Percentiles rank a stretch among this genome's conserved stretches.
phyloP scores from a whole-genome alignment of 2,329 filamentous ascomycete species.

The Penicillium sp. region DNA sequence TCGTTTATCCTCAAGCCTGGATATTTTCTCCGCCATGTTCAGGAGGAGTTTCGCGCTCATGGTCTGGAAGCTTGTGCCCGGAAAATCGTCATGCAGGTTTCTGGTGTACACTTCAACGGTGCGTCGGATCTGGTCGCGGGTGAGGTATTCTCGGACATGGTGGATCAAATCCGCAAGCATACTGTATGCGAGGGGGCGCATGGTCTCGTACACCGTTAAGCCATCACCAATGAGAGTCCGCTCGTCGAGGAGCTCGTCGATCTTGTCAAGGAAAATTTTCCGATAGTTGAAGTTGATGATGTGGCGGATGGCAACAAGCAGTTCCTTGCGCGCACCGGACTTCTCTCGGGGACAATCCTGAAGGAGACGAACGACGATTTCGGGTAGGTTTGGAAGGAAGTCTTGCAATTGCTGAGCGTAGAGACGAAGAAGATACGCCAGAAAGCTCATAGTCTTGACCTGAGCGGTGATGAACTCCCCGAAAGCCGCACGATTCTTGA shows the following conservation, averaged over 20 bases:
- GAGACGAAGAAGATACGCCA: conserved; percentile 84
- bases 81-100: conserved; percentile 91
- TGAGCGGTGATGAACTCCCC: conserved; percentile 97
- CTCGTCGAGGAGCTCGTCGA: conserved; percentile 91
- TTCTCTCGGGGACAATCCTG: conserved; percentile 95
- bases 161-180: conserved; percentile 98
- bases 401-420: conserved; percentile 83
- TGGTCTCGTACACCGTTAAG: conserved; percentile 91
- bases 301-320: conserved; percentile 92
- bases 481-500: conserved; percentile 89
- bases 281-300: conserved; percentile 99
- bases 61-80: conserved; percentile 96
- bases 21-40: conserved; percentile 98
- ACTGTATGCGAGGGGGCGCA: conserved; percentile 91
- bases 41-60: conserved; percentile 97
- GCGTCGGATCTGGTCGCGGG: conserved; percentile 83
- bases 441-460: conserved; percentile 98
- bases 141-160: conserved; percentile 84
- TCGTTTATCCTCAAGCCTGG: conserved; percentile 84
- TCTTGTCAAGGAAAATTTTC: conserved; percentile 88
- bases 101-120: conserved; percentile 97
- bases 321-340: conserved; percentile 85
- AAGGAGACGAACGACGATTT: conserved; percentile 82
- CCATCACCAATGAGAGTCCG: conserved; percentile 92
- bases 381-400: conserved; percentile 77